Percentiles rank a stretch among this genome's conserved stretches.
These are phyloP conservation scores for Amanita exitialis DNA, from an alignment of 768 basidiomycete species.

Conservation along the genomic window DNA sequence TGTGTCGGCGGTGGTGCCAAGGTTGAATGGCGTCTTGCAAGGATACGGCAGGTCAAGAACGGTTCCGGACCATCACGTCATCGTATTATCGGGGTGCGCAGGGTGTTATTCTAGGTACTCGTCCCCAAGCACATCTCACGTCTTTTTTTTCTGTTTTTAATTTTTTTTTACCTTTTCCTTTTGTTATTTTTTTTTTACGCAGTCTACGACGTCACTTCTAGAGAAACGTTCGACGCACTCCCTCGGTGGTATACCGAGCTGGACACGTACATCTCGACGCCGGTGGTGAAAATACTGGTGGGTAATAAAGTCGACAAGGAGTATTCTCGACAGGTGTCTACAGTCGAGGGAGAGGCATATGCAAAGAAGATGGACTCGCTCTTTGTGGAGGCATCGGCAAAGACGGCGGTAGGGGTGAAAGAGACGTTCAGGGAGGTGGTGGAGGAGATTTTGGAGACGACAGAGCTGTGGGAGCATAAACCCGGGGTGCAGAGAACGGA, in stretches of 20 bases:
- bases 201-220: constrained; percentile 95
- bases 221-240: constrained; percentile 91
- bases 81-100: constrained; percentile 91
- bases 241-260: constrained; percentile 89
- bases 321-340: constrained; percentile 80
- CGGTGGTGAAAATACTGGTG: constrained; percentile 90
- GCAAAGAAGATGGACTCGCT: constrained; percentile 74
- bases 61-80: constrained; percentile 91
- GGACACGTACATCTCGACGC: constrained; percentile 81
- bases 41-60: constrained; percentile 96
- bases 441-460: constrained; percentile 71
- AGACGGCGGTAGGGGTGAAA: constrained; percentile 77
- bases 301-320: constrained; percentile 97
- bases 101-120: constrained; percentile 64
- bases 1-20: too few species aligned
- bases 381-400: constrained; percentile 90
- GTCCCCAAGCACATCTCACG: too few species aligned
- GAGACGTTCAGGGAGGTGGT: constrained; percentile 72
- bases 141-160: too few species aligned
- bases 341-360: constrained; percentile 68
- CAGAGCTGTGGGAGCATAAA: constrained; percentile 58
- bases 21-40: constrained; percentile 15
- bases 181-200: background rate
- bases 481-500: constrained; percentile 24
- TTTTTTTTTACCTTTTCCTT: background rate